Conservation (phyloP, 257 asterid genomes). For the Fraxinus anomala region DNA sequence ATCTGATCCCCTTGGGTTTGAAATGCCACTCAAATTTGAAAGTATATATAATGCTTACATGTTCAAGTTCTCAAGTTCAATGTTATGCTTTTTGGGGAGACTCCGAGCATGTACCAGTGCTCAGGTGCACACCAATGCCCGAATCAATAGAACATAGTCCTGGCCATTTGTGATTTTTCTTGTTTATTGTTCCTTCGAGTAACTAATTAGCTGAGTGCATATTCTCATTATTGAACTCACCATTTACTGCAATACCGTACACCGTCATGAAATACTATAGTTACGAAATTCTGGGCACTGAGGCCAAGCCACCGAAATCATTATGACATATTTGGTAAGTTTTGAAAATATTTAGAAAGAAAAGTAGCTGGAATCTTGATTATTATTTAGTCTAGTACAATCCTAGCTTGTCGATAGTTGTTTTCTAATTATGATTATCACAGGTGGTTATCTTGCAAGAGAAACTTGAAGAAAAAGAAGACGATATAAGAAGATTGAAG, state of each 20-base stretch:
- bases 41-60: not conserved
- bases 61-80: not conserved
- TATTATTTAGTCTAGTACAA: no score
- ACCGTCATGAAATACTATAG: not conserved
- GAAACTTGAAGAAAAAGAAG: conserved; percentile 70
- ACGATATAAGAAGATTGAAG: conserved; percentile 54
- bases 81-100: not conserved
- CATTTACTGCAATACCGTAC: no score
- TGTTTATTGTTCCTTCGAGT: not conserved
- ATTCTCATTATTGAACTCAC: not conserved
- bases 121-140: not conserved
- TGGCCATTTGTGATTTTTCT: not conserved
- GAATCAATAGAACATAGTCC: not conserved
- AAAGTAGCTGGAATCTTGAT: not conserved
- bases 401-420: not conserved
- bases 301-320: not conserved
- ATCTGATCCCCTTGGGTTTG: not conserved
- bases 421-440: conserved; percentile 2
- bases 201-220: not conserved
- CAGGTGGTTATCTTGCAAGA: conserved; percentile 85
- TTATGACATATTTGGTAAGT: not conserved
- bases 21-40: not conserved
- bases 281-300: not conserved
- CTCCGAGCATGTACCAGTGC: not conserved
- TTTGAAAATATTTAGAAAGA: not conserved